Evolutionary conservation across 164 flowering plant species (phyloP).

Genomic region (Liquidambar formosana): DNA sequence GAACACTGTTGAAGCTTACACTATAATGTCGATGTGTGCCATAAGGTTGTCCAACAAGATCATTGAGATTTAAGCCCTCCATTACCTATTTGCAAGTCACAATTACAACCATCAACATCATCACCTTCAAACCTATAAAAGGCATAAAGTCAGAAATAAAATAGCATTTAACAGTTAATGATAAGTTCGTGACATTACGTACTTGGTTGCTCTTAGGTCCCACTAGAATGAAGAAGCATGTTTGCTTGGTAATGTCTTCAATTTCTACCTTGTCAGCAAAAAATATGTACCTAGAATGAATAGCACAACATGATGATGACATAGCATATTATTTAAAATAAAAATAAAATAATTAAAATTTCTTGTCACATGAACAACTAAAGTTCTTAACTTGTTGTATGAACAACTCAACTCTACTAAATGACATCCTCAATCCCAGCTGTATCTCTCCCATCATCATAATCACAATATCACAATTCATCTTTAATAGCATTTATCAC

Average conservation of each 20-base stretch:
- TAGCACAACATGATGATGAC: background rate
- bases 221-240: constrained; percentile 62
- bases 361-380: background rate
- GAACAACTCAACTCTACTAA: background rate
- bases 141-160: background rate
- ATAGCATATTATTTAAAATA: background rate
- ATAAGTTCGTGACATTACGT: constrained; percentile 13
- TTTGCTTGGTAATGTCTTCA: constrained; percentile 68
- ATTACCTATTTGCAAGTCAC: constrained; percentile 48
- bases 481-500: too few species aligned
- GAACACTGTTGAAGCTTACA: constrained; percentile 41
- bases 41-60: constrained; percentile 76
- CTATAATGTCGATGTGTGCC: constrained; percentile 76
- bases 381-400: background rate
- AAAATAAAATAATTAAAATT: too few species aligned
- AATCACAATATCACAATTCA: too few species aligned
- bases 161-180: background rate
- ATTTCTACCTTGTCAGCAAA: constrained; percentile 84
- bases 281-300: constrained; percentile 67
- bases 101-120: constrained; percentile 12
- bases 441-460: too few species aligned
- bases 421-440: too few species aligned
- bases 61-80: constrained; percentile 63
- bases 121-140: constrained; percentile 4
- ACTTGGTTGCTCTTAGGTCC: constrained; percentile 87